Conservation (phyloP, 2,329 filamentous ascomycete genomes). For the Neonectria faginata region DNA sequence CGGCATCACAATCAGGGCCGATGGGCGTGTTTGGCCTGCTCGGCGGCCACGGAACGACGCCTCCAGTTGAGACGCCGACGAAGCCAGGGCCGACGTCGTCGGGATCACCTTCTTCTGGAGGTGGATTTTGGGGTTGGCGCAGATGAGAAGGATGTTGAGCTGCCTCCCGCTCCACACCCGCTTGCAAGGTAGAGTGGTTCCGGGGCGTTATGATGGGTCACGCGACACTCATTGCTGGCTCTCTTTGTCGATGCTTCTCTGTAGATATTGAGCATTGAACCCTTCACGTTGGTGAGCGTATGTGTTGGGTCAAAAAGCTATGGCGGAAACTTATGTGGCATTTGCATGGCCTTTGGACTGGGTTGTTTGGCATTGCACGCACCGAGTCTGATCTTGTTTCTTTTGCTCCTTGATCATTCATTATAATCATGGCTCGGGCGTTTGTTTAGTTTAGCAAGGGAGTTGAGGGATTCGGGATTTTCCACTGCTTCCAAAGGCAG, state of each 20-base stretch:
- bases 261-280: constrained; percentile 41
- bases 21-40: constrained; percentile 66
- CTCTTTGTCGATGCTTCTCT: constrained; percentile 33
- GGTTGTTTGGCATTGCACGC: constrained; percentile 21
- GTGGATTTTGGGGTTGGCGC: constrained; percentile 69
- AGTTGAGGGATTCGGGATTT: constrained; percentile 37
- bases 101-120: constrained; percentile 48
- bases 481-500: constrained; percentile 8
- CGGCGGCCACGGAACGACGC: constrained; percentile 48
- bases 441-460: constrained; percentile 45
- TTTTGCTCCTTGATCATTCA: constrained; percentile 22
- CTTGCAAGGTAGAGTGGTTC: neutral
- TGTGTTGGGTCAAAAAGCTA: constrained; percentile 35
- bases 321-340: constrained; percentile 27
- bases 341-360: constrained; percentile 12
- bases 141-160: constrained; percentile 14
- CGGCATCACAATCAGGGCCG: constrained; percentile 51
- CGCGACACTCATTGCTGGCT: constrained; percentile 19
- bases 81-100: constrained; percentile 43
- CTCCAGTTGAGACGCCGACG: constrained; percentile 41
- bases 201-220: constrained; percentile 26
- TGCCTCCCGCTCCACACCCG: neutral
- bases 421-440: constrained; percentile 37
- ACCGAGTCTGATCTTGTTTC: constrained; percentile 23
- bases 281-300: constrained; percentile 29